Evolutionary conservation across 2,329 filamentous ascomycete genomes (phyloP).

Genomic region (Xylaria sp.): DNA sequence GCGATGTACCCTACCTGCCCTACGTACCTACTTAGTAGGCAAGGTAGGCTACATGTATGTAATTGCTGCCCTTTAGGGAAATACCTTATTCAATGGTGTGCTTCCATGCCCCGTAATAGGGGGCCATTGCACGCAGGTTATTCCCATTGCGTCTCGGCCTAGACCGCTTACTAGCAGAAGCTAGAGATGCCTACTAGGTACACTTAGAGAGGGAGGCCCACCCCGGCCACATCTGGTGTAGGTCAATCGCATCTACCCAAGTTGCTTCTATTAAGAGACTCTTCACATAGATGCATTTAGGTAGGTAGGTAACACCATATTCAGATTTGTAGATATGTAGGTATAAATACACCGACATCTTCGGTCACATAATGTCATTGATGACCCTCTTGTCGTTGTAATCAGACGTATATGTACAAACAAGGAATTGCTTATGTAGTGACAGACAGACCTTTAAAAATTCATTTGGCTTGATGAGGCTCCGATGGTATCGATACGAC

Average conservation of each 20-base stretch:
- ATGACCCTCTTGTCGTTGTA: not conserved
- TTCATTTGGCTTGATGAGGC: not conserved
- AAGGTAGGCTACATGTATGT: too few relatives aligned
- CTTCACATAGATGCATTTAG: not conserved
- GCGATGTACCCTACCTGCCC: too few relatives aligned
- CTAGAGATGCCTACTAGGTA: not conserved
- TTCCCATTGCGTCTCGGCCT: conserved; percentile 9
- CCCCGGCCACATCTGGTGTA: not conserved
- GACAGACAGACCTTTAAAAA: not conserved
- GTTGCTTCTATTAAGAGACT: too few relatives aligned
- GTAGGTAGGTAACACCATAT: too few relatives aligned
- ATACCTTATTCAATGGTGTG: not conserved
- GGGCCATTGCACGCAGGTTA: not conserved
- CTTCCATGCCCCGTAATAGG: conserved; percentile 23
- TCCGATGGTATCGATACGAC: not conserved
- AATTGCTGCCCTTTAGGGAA: not conserved
- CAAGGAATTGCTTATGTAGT: not conserved
- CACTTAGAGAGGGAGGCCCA: not conserved
- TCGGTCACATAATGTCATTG: too few relatives aligned
- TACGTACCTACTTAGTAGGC: too few relatives aligned
- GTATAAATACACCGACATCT: not conserved
- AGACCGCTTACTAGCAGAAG: conserved; percentile 9
- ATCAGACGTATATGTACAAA: not conserved
- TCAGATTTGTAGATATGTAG: not conserved
- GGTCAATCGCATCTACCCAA: too few relatives aligned